These are phyloP conservation scores for Boletus rufocinnamomeus DNA, from an alignment of 768 basidiomycete genomes.

Conservation along the genomic window DNA sequence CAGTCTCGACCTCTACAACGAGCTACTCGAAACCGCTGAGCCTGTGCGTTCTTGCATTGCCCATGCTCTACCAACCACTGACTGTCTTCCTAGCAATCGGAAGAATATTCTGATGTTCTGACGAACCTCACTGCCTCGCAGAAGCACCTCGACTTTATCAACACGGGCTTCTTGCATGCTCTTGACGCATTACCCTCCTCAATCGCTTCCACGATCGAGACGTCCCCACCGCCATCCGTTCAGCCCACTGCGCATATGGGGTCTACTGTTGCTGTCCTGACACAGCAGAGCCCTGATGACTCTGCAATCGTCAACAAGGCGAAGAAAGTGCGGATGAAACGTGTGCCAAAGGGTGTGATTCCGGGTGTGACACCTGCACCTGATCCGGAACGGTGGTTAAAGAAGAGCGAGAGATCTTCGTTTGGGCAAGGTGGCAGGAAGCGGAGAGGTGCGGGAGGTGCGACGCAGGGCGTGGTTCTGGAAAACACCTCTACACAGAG, in stretches of 20 bases:
- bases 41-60: conserved; percentile 52
- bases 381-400: conserved; percentile 86
- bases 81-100: conserved; percentile 58
- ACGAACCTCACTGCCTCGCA: conserved; percentile 84
- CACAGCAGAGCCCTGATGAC: conserved; percentile 34
- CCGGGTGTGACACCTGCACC: conserved; percentile 81
- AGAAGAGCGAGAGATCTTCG: conserved; percentile 77
- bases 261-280: conserved; percentile 27
- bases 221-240: conserved; percentile 57
- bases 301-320: conserved; percentile 40
- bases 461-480: conserved; percentile 64
- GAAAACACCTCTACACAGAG: conserved; percentile 25
- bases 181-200: conserved; percentile 61
- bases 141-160: conserved; percentile 82
- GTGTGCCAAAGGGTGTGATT: conserved; percentile 73
- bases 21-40: conserved; percentile 76
- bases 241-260: conserved; percentile 33
- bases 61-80: conserved; percentile 1
- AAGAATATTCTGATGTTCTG: conserved; percentile 85
- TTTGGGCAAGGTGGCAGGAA: conserved; percentile 52
- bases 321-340: conserved; percentile 59
- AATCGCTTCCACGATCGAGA: conserved; percentile 56
- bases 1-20: conserved; percentile 77
- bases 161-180: conserved; percentile 62
- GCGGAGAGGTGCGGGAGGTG: conserved; percentile 57